Evolutionary conservation across 1,139 yeast species (phyloP).

Genomic region (Debaryomyces singareniensis): DNA sequence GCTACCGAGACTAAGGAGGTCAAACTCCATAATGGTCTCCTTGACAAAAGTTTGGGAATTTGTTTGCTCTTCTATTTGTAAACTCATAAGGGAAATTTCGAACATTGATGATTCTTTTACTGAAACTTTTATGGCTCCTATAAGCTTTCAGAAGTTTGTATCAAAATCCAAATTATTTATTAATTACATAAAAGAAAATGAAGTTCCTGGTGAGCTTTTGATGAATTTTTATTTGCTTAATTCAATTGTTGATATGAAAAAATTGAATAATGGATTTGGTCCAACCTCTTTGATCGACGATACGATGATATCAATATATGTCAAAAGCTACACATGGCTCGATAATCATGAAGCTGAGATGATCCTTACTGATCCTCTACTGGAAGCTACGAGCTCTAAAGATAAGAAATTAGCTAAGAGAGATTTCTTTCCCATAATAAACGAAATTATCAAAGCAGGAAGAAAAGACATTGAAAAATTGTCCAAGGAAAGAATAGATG

Average conservation of each 20-base stretch:
- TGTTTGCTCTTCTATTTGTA: constrained; percentile 41
- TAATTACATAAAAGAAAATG: constrained; percentile 21
- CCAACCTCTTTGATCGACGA: constrained; percentile 78
- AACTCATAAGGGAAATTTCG: constrained; percentile 40
- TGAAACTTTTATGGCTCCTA: constrained; percentile 44
- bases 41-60: constrained; percentile 64
- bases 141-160: constrained; percentile 43
- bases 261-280: constrained; percentile 75
- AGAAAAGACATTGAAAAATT: constrained; percentile 26
- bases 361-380: constrained; percentile 2
- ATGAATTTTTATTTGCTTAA: constrained; percentile 38
- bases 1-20: constrained; percentile 66
- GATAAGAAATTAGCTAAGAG: constrained; percentile 36
- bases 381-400: constrained; percentile 29
- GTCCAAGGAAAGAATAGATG: constrained; percentile 23
- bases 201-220: constrained; percentile 22
- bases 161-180: constrained; percentile 30
- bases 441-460: constrained; percentile 25
- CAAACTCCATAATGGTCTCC: constrained; percentile 67
- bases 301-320: constrained; percentile 56
- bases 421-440: constrained; percentile 38
- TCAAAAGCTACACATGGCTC: constrained; percentile 39
- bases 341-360: constrained; percentile 4
- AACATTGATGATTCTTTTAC: constrained; percentile 44
- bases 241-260: constrained; percentile 58